Base-by-base conservation (phyloP, 2,329 filamentous ascomycete species). In the Claviceps sp. region DNA sequence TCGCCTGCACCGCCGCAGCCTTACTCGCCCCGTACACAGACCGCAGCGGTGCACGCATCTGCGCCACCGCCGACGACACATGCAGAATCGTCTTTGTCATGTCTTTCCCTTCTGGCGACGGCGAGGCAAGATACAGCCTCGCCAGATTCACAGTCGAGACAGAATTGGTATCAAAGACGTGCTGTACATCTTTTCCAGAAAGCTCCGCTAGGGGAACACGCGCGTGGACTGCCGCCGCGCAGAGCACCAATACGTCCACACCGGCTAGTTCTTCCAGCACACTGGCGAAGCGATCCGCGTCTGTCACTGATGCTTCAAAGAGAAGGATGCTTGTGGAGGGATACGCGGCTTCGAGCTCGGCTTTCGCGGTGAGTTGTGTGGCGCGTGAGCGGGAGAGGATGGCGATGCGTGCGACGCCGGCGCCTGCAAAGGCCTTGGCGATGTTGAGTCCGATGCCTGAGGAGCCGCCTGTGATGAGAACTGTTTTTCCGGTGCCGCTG, bases 1-100 rank as follows among this genome's bases (percentile, higher is more conserved):
- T 50, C 40, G 40, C 38, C 26, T 50, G 48, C 39, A 42, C 39
- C 14, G 48, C 40, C 2, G 48, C 48, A 5, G 48, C 48, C 41
- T 50, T 50, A 13, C 48, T 50, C 11, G 48, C 11, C 10, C 48
- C 48, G 40, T 50, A 50, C 11, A 16, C 48, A 4, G 41, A 40
- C 4, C 48, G 40, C 30, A 41, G 14, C 10, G 39, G 26, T 2
- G 19, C 40, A 1, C 22, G 8, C 38, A 50, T 44, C 41, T 43
- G 48, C 22, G 48, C 48, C 19, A 5, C 41, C 16, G 48, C 48
- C 40, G 48, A 50, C 24, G 48, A 13, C 2, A 50, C 7, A 17
- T 50, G 41, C 6, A 50, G n/a, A 19, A 50, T 10, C 8, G 48
- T 50, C 30, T 45, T 47, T 22, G 17, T 24, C 16, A 6, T 24